Base-by-base conservation (phyloP, 495 filamentous ascomycete species). In the Penicillium macrosclerotiorum region DNA sequence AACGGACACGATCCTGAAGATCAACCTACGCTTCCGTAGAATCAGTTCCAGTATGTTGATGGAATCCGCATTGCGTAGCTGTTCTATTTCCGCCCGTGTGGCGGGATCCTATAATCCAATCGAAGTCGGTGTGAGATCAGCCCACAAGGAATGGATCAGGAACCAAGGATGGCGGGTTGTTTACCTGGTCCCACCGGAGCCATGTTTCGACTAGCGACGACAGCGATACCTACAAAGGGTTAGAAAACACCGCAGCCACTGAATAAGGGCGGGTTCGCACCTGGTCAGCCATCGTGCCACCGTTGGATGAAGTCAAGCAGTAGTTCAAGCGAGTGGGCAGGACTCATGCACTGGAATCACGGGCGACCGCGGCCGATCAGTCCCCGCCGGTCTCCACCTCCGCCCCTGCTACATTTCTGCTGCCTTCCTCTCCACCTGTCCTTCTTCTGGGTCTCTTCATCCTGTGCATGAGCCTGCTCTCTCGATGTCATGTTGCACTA, bases 121-220 rank as follows among this genome's bases (percentile, higher is more conserved):
- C 25, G 38, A 37, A 13, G 31, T 42, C 16, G 32, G 46, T 16
- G 31, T 38, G 32, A 39, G 43, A 52, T 59, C 59, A 60, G 38
- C 38, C 52, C 41, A 55, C 44, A 17, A 29, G 17, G 36, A 27
- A 27, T 8, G 14, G 23, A 14, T 19, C 20, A 12, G 32, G 47
- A 51, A 13, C 24, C 29, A 31, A 14, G 25, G 16, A 46, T 5
- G 17, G 13, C 6, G n/a, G n/a, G 11, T 13, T 18, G 16, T 24
- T 8, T 66, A 80, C 78, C 64, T 78, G 68, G 62, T 88, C 84
- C 57, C 83, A 72, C 47, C 73, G 63, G 24, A 88, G 74, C 84
- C 84, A 88, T 63, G 76, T 70, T 51, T 74, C 52, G 30, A 68
- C 63, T 45, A 72, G 51, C 20, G 59, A 55, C 13, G 60, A 55